phyloP scores from a whole-genome alignment of 441 rosid genomes.

The Pelargonium australe region DNA sequence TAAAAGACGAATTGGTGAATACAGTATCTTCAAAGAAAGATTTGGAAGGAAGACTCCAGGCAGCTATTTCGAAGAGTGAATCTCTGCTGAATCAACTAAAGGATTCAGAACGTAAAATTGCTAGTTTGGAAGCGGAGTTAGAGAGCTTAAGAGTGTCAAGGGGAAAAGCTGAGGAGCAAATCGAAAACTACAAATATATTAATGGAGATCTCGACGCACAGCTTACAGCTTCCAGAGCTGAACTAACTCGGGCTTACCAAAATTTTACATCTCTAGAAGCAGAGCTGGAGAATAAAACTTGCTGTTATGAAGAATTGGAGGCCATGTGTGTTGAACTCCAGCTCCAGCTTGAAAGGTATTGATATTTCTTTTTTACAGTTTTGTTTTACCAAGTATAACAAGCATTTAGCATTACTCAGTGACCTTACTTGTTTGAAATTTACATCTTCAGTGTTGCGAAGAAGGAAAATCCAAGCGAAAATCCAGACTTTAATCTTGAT shows the following conservation, averaged over 20 bases:
- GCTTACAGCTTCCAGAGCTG: constrained; percentile 49
- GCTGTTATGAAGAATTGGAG: constrained; percentile 81
- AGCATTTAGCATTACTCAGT: background rate
- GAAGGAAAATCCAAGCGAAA: constrained; percentile 46
- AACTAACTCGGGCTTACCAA: constrained; percentile 53
- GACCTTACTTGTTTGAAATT: constrained; percentile 14
- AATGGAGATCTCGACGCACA: constrained; percentile 79
- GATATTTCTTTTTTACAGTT: constrained; percentile 6
- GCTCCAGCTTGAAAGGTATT: constrained; percentile 79
- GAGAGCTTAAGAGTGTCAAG: constrained; percentile 43
- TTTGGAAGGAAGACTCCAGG: constrained; percentile 33
- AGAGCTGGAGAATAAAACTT: constrained; percentile 68
- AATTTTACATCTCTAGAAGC: constrained; percentile 72
- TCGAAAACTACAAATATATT: constrained; percentile 58
- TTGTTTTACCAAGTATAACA: background rate
- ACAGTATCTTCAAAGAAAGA: constrained; percentile 32
- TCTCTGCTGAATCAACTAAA: constrained; percentile 31
- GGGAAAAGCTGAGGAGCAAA: constrained; percentile 50
- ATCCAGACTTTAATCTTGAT: constrained; percentile 23
- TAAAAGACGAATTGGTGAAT: constrained; percentile 31
- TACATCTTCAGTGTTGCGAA: constrained; percentile 43
- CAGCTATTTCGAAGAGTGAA: constrained; percentile 29
- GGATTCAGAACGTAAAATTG: constrained; percentile 28
- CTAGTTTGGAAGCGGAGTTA: background rate
- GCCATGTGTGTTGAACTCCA: constrained; percentile 85